Conservation (phyloP, 2,329 filamentous ascomycete species). For the Clonostachys solani region DNA sequence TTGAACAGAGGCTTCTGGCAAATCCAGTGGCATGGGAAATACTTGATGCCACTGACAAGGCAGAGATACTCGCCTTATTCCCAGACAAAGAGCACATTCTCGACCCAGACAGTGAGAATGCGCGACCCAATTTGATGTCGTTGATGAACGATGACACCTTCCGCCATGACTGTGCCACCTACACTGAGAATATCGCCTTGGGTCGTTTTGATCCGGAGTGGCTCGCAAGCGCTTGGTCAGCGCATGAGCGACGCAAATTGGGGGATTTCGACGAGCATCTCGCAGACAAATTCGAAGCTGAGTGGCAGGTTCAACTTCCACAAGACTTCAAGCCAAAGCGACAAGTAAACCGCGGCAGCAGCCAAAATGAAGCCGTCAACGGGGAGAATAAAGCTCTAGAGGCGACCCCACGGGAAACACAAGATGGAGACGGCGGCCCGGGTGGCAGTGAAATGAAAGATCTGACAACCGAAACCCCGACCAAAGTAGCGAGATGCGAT, state of each 20-base stretch:
- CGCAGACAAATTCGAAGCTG: slow-evolving; percentile 35
- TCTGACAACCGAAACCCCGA: too few relatives aligned
- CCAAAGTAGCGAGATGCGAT: too few relatives aligned
- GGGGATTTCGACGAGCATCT: slow-evolving; percentile 48
- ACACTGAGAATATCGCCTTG: slow-evolving; percentile 36
- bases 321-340: slow-evolving; percentile 15
- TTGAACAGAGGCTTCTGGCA: slow-evolving; percentile 24
- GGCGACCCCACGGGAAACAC: neutral
- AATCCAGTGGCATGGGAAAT: slow-evolving; percentile 31
- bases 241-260: slow-evolving; percentile 39
- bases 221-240: slow-evolving; percentile 46
- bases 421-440: neutral
- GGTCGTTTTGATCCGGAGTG: slow-evolving; percentile 49
- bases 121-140: slow-evolving; percentile 33
- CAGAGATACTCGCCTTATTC: slow-evolving; percentile 29
- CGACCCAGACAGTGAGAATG: slow-evolving; percentile 22
- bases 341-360: neutral
- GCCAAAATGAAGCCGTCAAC: neutral
- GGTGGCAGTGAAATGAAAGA: neutral
- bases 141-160: slow-evolving; percentile 43
- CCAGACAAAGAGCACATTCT: slow-evolving; percentile 31
- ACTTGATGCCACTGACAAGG: slow-evolving; percentile 23
- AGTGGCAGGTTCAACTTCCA: slow-evolving; percentile 41
- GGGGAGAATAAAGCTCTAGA: neutral
- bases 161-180: slow-evolving; percentile 38